Percentiles rank a stretch among this genome's conserved stretches.
Evolutionary conservation across 2,329 filamentous ascomycete genomes (phyloP).

Genomic region (Cercospora janseana): DNA sequence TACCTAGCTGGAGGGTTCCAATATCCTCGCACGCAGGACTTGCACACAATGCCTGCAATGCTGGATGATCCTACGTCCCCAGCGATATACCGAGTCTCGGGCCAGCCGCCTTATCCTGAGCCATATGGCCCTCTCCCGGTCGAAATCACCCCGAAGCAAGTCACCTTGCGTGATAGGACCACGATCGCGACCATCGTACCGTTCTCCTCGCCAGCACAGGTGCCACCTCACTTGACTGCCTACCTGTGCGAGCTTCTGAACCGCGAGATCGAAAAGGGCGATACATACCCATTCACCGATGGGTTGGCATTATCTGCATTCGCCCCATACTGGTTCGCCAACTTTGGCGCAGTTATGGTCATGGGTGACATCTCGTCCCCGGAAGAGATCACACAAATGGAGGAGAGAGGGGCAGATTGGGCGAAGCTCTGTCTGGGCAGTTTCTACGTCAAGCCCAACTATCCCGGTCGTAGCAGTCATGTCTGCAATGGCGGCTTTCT

Average conservation of each 20-base stretch:
- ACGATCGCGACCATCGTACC: constrained; percentile 82
- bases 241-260: constrained; percentile 84
- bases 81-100: constrained; percentile 68
- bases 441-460: constrained; percentile 94
- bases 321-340: constrained; percentile 83
- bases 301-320: constrained; percentile 72
- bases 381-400: constrained; percentile 52
- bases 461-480: constrained; percentile 85
- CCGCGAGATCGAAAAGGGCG: constrained; percentile 85
- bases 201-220: constrained; percentile 71
- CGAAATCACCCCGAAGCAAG: constrained; percentile 69
- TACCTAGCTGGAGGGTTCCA: background rate
- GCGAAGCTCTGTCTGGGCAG: constrained; percentile 77
- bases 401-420: constrained; percentile 62
- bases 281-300: constrained; percentile 87
- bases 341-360: constrained; percentile 85
- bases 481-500: constrained; percentile 67
- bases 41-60: constrained; percentile 66
- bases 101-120: constrained; percentile 63
- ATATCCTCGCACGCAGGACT: background rate
- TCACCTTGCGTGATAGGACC: constrained; percentile 78
- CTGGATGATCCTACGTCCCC: constrained; percentile 72
- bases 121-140: constrained; percentile 63
- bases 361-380: constrained; percentile 68
- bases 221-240: constrained; percentile 70